Base-by-base conservation (phyloP, 2,329 filamentous ascomycete genomes). In the Blumeriella jaapii region DNA sequence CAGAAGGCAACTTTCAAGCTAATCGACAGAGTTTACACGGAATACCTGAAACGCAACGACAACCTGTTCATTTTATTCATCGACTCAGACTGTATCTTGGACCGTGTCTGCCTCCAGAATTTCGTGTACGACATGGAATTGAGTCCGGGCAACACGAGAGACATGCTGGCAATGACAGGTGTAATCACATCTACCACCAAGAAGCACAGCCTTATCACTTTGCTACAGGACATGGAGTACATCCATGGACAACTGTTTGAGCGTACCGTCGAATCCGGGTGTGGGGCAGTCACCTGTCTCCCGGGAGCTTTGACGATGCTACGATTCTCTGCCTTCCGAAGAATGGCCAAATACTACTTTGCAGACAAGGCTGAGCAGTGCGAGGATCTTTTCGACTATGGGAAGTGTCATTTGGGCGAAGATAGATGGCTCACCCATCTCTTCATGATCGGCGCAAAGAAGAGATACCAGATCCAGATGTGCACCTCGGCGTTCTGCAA, bases 111-210 rank as follows among this genome's bases (percentile, higher is more conserved):
- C 56, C 73, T 96, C 40, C 89, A 95, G 56, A 96, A 95, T 58
- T 96, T 96, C 60, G 83, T 96, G 63, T 95, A 91, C 59, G 89
- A 96, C 56, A 96, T 96, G 91, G 86, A 96, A 59, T 67, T 96
- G 41, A 94, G 89, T 58, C 89, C 89, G 1, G 87, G 87, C 36
- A 93, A 87, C 61, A 77, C 82, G 54, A 76, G 78, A 54, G 84
- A 93, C 56, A 95, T 94, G 84, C 68, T 96, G 53, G 89, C 89
- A 34, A 95, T 95, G 85, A 96, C 89, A 10, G 89, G 89, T 19
- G 83, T 96, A 53, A 96, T 96, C 54, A 96, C 89, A 2, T 89
- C 86, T 1, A 95, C 87, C 0, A 94, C 89, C 0, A 74, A 80
- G 50, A 91, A 82, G 51, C 82, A 93, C 57, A 85, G 81, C 47